Percentiles rank a stretch among this genome's conserved stretches.
phyloP scores from a whole-genome alignment of 768 basidiomycete genomes.

The Mycena haematopus region DNA sequence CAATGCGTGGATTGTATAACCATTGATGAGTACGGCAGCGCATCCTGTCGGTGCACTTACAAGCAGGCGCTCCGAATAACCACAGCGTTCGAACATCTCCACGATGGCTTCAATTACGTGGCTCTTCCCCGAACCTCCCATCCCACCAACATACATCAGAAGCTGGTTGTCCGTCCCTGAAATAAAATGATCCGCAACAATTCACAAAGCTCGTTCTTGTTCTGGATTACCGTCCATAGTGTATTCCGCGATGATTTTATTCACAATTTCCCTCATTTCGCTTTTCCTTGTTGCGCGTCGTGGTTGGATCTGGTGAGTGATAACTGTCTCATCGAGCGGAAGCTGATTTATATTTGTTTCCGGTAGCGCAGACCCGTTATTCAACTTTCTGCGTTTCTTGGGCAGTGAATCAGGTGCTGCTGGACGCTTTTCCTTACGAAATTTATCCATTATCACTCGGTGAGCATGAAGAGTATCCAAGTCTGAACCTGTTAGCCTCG shows the following conservation, averaged over 20 bases:
- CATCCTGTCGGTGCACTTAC: conserved; percentile 12
- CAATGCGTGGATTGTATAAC: conserved; percentile 11
- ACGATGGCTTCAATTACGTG: conserved; percentile 3
- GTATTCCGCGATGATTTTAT: not conserved
- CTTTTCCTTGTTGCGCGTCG: not conserved
- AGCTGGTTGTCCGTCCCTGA: conserved; percentile 10
- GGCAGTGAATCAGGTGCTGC: not conserved
- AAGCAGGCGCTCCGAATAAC: not conserved
- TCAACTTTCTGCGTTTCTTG: not conserved
- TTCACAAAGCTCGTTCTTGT: not conserved
- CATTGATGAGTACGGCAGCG: conserved; percentile 6
- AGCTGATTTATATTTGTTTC: not conserved
- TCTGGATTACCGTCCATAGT: not conserved
- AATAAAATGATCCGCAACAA: conserved; percentile 13
- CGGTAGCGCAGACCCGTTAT: not conserved
- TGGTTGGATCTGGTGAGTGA: not conserved
- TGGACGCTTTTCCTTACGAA: not conserved
- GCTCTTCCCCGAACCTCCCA: conserved; percentile 9
- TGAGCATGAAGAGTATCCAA: not conserved
- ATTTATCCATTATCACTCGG: not conserved
- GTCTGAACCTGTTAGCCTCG: not conserved
- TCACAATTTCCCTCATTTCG: not conserved
- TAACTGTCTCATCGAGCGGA: not conserved
- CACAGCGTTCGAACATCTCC: conserved; percentile 1
- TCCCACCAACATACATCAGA: conserved; percentile 5